Evolutionary conservation across 2,329 filamentous ascomycete species (phyloP).

Genomic region (Fusarium hostae): DNA sequence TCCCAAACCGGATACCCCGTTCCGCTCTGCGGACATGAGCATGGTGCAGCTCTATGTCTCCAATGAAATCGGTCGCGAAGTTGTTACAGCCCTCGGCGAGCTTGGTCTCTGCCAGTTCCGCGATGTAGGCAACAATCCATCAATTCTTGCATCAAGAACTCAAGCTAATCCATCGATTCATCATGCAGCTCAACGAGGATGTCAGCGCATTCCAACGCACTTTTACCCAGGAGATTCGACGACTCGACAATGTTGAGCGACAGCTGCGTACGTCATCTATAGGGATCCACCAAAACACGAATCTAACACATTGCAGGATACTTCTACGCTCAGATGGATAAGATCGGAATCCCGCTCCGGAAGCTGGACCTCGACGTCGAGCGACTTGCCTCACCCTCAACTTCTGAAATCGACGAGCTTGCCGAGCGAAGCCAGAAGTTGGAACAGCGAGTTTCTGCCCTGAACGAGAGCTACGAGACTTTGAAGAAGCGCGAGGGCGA

Average conservation of each 20-base stretch:
- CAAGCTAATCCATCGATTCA: conserved; percentile 28
- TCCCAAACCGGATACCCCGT: conserved; percentile 86
- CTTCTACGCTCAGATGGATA: conserved; percentile 96
- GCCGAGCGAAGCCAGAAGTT: conserved; percentile 91
- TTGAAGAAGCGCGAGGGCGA: conserved; percentile 98
- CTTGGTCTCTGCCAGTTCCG: conserved; percentile 96
- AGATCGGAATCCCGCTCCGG: conserved; percentile 84
- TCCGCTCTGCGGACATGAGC: conserved; percentile 99
- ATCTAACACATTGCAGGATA: conserved; percentile 71
- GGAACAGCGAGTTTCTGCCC: conserved; percentile 87
- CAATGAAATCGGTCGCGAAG: conserved; percentile 98
- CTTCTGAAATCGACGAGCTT: conserved; percentile 95
- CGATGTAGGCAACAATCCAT: conserved; percentile 73
- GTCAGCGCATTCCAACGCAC: conserved; percentile 95
- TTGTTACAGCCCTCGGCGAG: conserved; percentile 95
- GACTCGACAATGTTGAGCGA: conserved; percentile 97
- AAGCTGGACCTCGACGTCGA: conserved; percentile 92
- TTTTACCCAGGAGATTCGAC: conserved; percentile 96
- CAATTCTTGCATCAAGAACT: conserved; percentile 16
- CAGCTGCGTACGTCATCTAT: conserved; percentile 80
- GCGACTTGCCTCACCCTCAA: conserved; percentile 85
- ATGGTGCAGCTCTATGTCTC: conserved; percentile 99
- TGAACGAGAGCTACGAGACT: conserved; percentile 99
- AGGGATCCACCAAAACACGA: conserved; percentile 17
- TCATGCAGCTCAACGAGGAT: conserved; percentile 83